Conservation (phyloP, 768 basidiomycete genomes). For the Coprinellus micaceus region DNA sequence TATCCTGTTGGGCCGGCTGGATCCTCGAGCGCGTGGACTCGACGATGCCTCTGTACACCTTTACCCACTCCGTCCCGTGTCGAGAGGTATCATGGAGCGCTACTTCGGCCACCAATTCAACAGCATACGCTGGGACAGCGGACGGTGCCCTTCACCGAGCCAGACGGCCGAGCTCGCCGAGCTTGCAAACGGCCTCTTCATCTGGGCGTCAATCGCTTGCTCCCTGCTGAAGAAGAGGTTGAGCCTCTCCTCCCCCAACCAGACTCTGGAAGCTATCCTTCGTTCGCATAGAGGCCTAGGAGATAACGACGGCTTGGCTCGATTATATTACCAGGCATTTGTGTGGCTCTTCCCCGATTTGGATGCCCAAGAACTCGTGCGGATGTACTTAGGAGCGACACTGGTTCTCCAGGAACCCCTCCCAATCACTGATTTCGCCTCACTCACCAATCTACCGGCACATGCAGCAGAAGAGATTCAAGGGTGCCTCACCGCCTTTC, state of each 20-base stretch:
- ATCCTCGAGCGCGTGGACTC: not conserved
- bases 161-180: not conserved
- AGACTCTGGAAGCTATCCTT: not conserved
- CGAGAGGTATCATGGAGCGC: not conserved
- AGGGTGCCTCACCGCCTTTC: not conserved
- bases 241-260: not conserved
- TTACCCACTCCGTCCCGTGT: not conserved
- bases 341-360: not conserved
- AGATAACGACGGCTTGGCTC: not conserved
- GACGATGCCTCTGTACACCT: not conserved
- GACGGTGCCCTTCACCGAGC: not conserved
- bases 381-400: not conserved
- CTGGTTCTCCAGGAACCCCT: conserved; percentile 1
- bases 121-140: not conserved
- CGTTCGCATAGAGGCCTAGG: not conserved
- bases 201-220: not conserved
- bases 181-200: not conserved
- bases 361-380: not conserved
- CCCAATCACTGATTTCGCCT: not conserved
- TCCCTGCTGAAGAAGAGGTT: not conserved
- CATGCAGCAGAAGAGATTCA: not conserved
- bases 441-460: not conserved
- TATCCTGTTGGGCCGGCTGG: conserved; percentile 9
- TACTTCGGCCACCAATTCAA: not conserved
- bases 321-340: not conserved